Base-by-base conservation (phyloP, 768 basidiomycete species). In the Auricularia cornea region DNA sequence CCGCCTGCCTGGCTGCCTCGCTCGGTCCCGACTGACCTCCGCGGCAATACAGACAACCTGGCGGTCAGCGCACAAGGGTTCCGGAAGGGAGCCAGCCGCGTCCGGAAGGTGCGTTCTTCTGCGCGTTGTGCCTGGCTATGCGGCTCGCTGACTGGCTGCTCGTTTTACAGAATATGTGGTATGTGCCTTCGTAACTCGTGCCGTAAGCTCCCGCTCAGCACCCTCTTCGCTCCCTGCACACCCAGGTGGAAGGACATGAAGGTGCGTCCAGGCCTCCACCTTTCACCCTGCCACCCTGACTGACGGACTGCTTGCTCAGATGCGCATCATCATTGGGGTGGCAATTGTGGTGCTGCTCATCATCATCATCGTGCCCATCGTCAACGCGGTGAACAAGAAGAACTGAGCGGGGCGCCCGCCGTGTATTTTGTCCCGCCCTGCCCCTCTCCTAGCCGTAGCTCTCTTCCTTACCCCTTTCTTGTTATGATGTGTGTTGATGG, bases 11-110 rank as follows among this genome's bases (percentile, higher is more conserved):
- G 48, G 30, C 59, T 23, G 18, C 12, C 59, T 38, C 62, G 60
- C 35, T 35, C 18, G 10, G 52, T 29, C 31, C 41, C 6, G 23
- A 31, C 23, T 30, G 11, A 28, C 28, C 54, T n/a, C n/a, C n/a
- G n/a, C n/a, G 30, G 20, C 11, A 3, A 44, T 38, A 20, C 69
- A 97, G 97, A 99, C 77, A 97, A 89, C 72, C 84, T 99, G 62
- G 96, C 97, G 32, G 92, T 96, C 48, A 97, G 94, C 29, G 97
- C 97, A n/a, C 96, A 99, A 79, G 94, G 94, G 30, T 99, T 99
- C 86, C 88, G 94, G 66, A 84, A 94, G 67, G 95, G 97, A 68
- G 97, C 97, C 60, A 98, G 98, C 79, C 83, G 92, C 65, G 97
- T 99, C 61, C 87, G 97, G 74, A 99, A 98, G 85, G 93, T 94